These are phyloP conservation scores for Gnetum montanum DNA, from an alignment of 75 land plant species.

Conservation along the genomic window DNA sequence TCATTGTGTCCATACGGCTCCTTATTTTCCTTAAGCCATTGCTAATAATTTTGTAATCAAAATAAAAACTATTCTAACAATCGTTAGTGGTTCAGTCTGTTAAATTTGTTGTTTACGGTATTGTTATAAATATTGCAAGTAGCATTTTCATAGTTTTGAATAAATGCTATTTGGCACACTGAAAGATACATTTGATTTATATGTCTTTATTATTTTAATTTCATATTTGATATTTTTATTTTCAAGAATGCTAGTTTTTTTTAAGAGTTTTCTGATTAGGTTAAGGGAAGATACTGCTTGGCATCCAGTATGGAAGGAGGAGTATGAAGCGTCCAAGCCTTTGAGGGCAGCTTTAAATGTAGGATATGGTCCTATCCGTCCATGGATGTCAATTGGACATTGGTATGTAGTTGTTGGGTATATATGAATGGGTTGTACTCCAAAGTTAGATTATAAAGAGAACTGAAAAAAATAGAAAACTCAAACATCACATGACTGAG, in stretches of 20 bases:
- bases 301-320: slow-evolving; percentile 23
- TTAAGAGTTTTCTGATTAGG: slow-evolving; percentile 12
- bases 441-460: neutral
- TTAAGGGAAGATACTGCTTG: slow-evolving; percentile 35
- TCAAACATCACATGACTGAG: neutral
- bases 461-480: neutral
- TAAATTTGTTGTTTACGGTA: too few relatives aligned
- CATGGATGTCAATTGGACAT: slow-evolving; percentile 34
- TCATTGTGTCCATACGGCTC: too few relatives aligned
- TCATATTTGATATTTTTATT: too few relatives aligned
- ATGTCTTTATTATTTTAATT: too few relatives aligned
- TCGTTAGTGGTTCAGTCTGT: too few relatives aligned
- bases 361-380: slow-evolving; percentile 28
- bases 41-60: too few relatives aligned
- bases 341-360: slow-evolving; percentile 7
- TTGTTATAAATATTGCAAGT: too few relatives aligned
- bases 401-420: slow-evolving; percentile 13
- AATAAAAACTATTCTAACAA: too few relatives aligned
- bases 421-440: neutral
- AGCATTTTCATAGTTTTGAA: too few relatives aligned
- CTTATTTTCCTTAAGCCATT: too few relatives aligned
- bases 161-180: too few relatives aligned
- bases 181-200: too few relatives aligned
- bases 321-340: slow-evolving; percentile 9
- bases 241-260: neutral